Percentiles rank a stretch among this genome's conserved stretches.
Evolutionary conservation across 148 eudicot genomes (phyloP).

Genomic region (Gaultheria prostrata): DNA sequence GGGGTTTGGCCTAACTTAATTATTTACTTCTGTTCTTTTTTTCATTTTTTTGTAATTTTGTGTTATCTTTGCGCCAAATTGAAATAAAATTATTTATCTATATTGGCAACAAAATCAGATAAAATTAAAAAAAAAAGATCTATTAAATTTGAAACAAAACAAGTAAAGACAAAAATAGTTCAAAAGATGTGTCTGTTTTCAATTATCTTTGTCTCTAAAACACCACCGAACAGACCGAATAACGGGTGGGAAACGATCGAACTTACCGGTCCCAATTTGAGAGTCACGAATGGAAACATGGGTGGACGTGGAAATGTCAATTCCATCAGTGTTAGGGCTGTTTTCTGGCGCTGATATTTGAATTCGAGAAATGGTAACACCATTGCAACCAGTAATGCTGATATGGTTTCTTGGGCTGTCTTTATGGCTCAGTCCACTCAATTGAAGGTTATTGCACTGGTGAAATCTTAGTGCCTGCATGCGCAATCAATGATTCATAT

Average conservation of each 20-base stretch:
- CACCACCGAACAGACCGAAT: too few relatives aligned
- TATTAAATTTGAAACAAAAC: too few relatives aligned
- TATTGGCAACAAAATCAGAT: too few relatives aligned
- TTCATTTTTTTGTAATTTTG: too few relatives aligned
- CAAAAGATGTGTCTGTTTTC: too few relatives aligned
- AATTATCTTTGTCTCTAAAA: too few relatives aligned
- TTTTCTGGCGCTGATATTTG: slow-evolving; percentile 36
- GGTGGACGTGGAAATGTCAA: slow-evolving; percentile 32
- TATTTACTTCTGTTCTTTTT: too few relatives aligned
- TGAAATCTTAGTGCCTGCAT: slow-evolving; percentile 24
- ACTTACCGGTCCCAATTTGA: slow-evolving; percentile 27
- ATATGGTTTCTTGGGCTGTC: slow-evolving; percentile 32
- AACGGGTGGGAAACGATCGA: neutral
- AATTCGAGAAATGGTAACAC: slow-evolving; percentile 28
- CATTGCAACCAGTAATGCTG: slow-evolving; percentile 20
- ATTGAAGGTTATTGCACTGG: slow-evolving; percentile 13
- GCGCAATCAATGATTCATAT: neutral
- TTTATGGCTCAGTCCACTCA: slow-evolving; percentile 12
- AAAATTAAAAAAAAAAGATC: too few relatives aligned
- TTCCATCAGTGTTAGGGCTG: slow-evolving; percentile 64
- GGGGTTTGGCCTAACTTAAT: too few relatives aligned
- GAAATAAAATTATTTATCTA: too few relatives aligned
- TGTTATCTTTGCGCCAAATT: too few relatives aligned
- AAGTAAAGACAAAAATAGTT: too few relatives aligned
- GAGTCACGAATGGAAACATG: slow-evolving; percentile 25